These are phyloP conservation scores for Cicer chorassanicum DNA, from an alignment of 306 rosid genomes.

Conservation along the genomic window DNA sequence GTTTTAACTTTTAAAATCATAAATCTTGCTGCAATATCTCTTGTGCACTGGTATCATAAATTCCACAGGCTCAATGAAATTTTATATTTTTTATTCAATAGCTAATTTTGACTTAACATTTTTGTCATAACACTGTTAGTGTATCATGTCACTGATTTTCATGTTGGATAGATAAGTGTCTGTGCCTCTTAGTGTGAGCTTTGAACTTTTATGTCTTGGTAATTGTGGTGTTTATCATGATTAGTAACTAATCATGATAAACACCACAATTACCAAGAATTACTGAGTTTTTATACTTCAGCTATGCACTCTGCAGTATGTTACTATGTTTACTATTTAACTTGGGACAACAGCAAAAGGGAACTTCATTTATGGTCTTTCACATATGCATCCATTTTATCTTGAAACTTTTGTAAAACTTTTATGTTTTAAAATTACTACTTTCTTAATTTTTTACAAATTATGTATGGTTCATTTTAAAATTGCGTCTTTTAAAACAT, in stretches of 20 bases:
- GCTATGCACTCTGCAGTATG: slow-evolving; percentile 7
- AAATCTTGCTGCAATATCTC: slow-evolving; percentile 4
- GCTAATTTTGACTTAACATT: neutral
- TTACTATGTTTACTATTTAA: slow-evolving; percentile 7
- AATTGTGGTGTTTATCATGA: slow-evolving; percentile 12
- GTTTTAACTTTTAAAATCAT: slow-evolving; percentile 19
- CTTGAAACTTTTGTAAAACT: neutral
- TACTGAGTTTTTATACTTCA: neutral
- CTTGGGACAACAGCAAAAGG: neutral
- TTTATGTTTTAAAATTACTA: neutral
- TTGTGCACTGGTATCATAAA: slow-evolving; percentile 26
- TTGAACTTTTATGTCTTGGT: neutral
- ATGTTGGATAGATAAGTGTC: neutral
- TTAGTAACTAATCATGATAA: neutral
- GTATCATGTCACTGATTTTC: slow-evolving; percentile 29
- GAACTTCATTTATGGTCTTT: neutral
- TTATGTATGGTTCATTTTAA: too few species aligned
- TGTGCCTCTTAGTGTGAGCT: too few species aligned
- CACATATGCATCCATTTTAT: neutral
- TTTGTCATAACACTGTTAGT: neutral
- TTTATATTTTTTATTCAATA: slow-evolving; percentile 10
- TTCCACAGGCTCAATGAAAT: slow-evolving; percentile 1
- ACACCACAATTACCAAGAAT: too few species aligned
- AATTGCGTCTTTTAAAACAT: neutral
- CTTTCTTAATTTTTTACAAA: neutral